Evolutionary conservation across 169 alveolate species (phyloP), one percentile per base, ranked within the genome.

Genomic region (Eimeria acervulina): DNA sequence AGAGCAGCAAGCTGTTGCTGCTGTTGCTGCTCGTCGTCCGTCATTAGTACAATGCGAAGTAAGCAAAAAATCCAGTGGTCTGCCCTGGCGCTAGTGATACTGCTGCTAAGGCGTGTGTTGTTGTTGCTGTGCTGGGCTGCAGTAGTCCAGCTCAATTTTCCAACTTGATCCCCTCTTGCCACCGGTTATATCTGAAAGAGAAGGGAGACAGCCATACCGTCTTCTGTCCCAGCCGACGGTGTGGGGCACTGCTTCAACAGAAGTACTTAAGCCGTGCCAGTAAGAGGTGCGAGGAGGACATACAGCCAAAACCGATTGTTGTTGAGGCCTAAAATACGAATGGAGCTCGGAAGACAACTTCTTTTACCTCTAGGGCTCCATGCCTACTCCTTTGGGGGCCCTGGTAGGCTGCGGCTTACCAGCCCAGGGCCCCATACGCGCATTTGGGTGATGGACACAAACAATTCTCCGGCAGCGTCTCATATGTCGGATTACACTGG

Each of bases 21-120:
- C 76, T 78, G 89, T 17, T 78, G 89, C 40, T 83, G 91, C 91
- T 83, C 91, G 91, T 83, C 91, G 91, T 83, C 91, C 13, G 91
- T 31, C 91, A 83, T 83, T 63, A 63, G 74, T 26, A n/a, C 74
- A 10, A 26, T 2, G 66, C 66, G 66, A 55, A 12, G 74, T 63
- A 63, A 6, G 0, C 74, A 26, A 7, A 0, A 63, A 63, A 63
- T 26, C 13, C 33, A 6, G 74, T 6, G 21, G 0, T 23, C 17
- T 6, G 68, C 38, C 0, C 74, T 26, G 2, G 21, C 13, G 74
- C 38, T 15, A 15, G 38, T 63, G 38, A 63, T 21, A 7, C 74
- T 63, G 8, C 74, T 6, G 74, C 74, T 63, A n/a, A 8, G 26
- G 38, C 74, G 8, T 33, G 33, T 63, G 38, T 38, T 15, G 33